A percentile compares a stretch with the other conserved stretches of the same genome.
These are phyloP conservation scores for Colletotrichum lini DNA, from an alignment of 2,329 filamentous ascomycete species.

Conservation along the genomic window DNA sequence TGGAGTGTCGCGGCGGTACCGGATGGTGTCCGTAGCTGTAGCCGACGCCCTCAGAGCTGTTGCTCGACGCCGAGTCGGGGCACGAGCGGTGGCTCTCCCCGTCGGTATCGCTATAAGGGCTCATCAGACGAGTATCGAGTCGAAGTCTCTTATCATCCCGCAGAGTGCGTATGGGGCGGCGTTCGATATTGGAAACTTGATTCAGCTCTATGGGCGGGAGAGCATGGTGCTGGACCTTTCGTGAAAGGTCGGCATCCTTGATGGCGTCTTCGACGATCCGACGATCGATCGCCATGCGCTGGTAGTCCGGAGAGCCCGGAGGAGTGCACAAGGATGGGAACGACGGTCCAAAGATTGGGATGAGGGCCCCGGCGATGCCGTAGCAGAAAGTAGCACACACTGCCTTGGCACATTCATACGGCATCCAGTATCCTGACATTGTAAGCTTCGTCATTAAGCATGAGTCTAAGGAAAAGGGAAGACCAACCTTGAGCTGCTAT, in stretches of 20 bases:
- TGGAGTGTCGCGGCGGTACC: constrained; percentile 6
- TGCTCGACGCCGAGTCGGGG: constrained; percentile 44
- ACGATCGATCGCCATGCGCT: constrained; percentile 76
- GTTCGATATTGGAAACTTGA: constrained; percentile 31
- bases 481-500: constrained; percentile 87
- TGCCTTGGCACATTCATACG: constrained; percentile 86
- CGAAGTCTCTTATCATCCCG: constrained; percentile 48
- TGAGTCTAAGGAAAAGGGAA: constrained; percentile 20
- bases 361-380: constrained; percentile 85
- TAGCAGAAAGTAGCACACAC: constrained; percentile 93
- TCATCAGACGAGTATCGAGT: constrained; percentile 45
- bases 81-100: constrained; percentile 51
- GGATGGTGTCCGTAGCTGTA: constrained; percentile 32
- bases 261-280: constrained; percentile 68
- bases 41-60: constrained; percentile 32
- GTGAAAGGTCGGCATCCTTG: constrained; percentile 62
- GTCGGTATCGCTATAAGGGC: constrained; percentile 60
- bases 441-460: background rate
- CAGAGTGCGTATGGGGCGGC: constrained; percentile 36
- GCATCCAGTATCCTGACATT: constrained; percentile 92
- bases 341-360: constrained; percentile 88
- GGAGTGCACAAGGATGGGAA: constrained; percentile 82
- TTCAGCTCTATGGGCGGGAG: constrained; percentile 21
- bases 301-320: constrained; percentile 74
- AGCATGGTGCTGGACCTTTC: constrained; percentile 51